A percentile compares a stretch with the other conserved stretches of the same genome.
phyloP scores from a whole-genome alignment of 768 basidiomycete genomes.

The Tulasnella sp. region DNA sequence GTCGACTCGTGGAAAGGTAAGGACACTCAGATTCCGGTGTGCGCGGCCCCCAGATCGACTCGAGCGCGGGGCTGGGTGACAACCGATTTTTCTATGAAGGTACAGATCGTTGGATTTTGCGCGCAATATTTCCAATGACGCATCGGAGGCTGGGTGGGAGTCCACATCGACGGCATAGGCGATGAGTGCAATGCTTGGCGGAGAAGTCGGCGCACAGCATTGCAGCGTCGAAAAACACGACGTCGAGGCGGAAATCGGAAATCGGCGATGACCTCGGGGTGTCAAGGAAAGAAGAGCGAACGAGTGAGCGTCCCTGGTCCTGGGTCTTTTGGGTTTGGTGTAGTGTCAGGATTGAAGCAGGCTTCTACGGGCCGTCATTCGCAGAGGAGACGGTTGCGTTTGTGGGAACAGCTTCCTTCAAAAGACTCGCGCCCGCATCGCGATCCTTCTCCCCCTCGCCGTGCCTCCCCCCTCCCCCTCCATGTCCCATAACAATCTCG shows the following conservation, averaged over 20 bases:
- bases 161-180: background rate
- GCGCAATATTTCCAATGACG: background rate
- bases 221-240: background rate
- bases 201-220: background rate
- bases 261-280: background rate
- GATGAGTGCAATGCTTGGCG: background rate
- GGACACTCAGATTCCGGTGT: background rate
- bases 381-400: conserved; percentile 1
- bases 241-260: background rate
- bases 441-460: conserved; percentile 2
- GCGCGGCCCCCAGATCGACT: background rate
- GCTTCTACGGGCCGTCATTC: background rate
- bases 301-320: background rate
- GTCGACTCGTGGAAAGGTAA: background rate
- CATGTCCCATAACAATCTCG: conserved; percentile 5
- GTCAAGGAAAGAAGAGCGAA: background rate
- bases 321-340: background rate
- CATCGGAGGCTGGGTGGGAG: background rate
- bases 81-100: background rate
- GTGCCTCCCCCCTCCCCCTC: background rate
- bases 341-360: background rate
- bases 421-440: background rate
- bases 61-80: background rate
- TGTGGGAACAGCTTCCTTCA: background rate
- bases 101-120: background rate